These are phyloP conservation scores for Phoma herbarum DNA, from an alignment of 2,329 filamentous ascomycete genomes.

Conservation along the genomic window DNA sequence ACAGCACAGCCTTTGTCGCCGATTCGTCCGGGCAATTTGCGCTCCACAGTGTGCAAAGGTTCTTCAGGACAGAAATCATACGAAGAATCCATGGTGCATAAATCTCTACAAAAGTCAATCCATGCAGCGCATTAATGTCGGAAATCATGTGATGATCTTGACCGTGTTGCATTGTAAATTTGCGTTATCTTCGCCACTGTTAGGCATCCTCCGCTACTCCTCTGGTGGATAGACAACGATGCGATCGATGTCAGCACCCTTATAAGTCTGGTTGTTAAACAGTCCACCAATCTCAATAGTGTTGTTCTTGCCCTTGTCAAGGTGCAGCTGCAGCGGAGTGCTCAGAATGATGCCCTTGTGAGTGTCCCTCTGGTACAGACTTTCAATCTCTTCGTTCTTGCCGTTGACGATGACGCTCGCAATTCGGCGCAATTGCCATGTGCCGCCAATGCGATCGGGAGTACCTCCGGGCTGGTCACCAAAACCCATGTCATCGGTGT, in stretches of 20 bases:
- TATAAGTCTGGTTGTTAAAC: conserved; percentile 64
- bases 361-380: conserved; percentile 63
- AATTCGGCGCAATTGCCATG: conserved; percentile 68
- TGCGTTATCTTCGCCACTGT: no score
- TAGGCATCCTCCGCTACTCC: no score
- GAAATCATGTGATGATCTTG: not conserved
- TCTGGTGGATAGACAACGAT: conserved; percentile 69
- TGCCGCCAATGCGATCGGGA: conserved; percentile 67
- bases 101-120: no score
- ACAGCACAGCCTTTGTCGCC: no score
- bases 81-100: no score
- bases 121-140: no score
- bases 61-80: no score
- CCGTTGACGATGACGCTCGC: conserved; percentile 68
- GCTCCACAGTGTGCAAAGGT: no score
- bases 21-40: no score
- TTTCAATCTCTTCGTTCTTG: conserved; percentile 58
- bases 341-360: conserved; percentile 69
- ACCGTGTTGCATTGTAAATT: not conserved
- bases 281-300: conserved; percentile 67
- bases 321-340: conserved; percentile 63
- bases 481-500: conserved; percentile 69
- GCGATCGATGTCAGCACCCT: conserved; percentile 66
- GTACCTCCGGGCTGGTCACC: conserved; percentile 62
- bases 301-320: conserved; percentile 66